Percentiles rank a stretch among this genome's conserved stretches.
phyloP scores from a whole-genome alignment of 2,329 filamentous ascomycete species.

The Alternaria novae-zelandiae region DNA sequence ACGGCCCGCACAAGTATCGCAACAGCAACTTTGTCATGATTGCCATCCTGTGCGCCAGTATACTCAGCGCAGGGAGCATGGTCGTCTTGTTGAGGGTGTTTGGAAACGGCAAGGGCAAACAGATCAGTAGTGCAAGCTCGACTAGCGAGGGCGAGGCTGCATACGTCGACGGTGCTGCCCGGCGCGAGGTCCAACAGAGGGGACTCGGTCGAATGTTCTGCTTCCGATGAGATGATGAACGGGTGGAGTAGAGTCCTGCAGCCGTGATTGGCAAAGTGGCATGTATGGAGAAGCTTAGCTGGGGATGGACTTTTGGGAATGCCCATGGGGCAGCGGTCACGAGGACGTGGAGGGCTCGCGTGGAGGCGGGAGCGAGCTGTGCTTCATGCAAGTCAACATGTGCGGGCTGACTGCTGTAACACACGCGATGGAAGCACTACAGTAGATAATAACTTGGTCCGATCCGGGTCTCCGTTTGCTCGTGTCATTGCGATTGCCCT shows the following conservation, averaged over 20 bases:
- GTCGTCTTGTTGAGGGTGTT: conserved; percentile 64
- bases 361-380: conserved; percentile 17
- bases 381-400: conserved; percentile 40
- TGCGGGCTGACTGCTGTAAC: conserved; percentile 23
- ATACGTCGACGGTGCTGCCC: conserved; percentile 49
- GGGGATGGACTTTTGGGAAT: conserved; percentile 14
- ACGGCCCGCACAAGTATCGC: conserved; percentile 73
- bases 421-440: background rate
- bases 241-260: conserved; percentile 11
- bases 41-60: conserved; percentile 80
- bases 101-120: conserved; percentile 45
- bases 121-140: conserved; percentile 40
- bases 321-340: conserved; percentile 25
- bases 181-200: conserved; percentile 51
- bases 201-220: conserved; percentile 47
- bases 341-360: conserved; percentile 20
- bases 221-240: conserved; percentile 25
- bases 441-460: background rate
- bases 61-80: conserved; percentile 74
- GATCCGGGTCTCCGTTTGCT: background rate
- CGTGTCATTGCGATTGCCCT: background rate
- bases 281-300: conserved; percentile 11
- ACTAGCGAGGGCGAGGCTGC: conserved; percentile 62
- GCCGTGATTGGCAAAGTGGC: conserved; percentile 1
- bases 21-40: conserved; percentile 89